Base-by-base conservation (phyloP, 2,329 filamentous ascomycete genomes). In the Falciphora oryzae region DNA sequence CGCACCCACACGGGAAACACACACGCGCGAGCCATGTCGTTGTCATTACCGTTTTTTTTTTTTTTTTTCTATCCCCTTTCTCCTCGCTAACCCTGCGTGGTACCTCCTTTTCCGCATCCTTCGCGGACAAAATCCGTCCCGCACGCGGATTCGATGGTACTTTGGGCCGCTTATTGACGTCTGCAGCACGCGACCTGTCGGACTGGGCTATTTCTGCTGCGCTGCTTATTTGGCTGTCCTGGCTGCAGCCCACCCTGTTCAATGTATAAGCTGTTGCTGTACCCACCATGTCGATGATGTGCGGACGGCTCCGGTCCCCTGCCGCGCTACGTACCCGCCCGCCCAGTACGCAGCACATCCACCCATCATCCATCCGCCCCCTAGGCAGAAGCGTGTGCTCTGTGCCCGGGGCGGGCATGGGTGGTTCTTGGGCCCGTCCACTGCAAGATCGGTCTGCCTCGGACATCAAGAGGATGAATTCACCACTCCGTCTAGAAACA, bases 121-220 rank as follows among this genome's bases (percentile, higher is more conserved):
- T 53, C 44, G 4, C 22, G 22, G 44, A 8, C 22, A 53, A 53
- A 25, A 25, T 10, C 44, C 44, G 10, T 8, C 44, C 44, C 22
- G 8, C 22, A 25, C 22, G 22, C 44, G 44, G 18, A 25, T 25
- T 53, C 44, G 10, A 53, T 25, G 44, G 44, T 53, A 53, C 44
- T 25, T 14, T 25, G 7, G 10, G 18, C 44, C 10, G 44, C 44
- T 53, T 53, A 53, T 53, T 53, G 6, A 3, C 44, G 6, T 53
- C 44, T 53, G 44, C 44, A 53, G 44, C 44, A 22, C 44, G 7
- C n/a, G 44, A 53, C 22, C 22, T 53, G 44, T 53, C 44, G 44
- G n/a, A 13, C 27, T 28, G 57, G 57, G 25, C n/a, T 58, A 28
- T 58, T 58, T 58, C 57, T 58, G 57, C n/a, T 58, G 25, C 25